These are phyloP conservation scores for Orbilia javanica DNA, from an alignment of 2,329 filamentous ascomycete species.

Conservation along the genomic window DNA sequence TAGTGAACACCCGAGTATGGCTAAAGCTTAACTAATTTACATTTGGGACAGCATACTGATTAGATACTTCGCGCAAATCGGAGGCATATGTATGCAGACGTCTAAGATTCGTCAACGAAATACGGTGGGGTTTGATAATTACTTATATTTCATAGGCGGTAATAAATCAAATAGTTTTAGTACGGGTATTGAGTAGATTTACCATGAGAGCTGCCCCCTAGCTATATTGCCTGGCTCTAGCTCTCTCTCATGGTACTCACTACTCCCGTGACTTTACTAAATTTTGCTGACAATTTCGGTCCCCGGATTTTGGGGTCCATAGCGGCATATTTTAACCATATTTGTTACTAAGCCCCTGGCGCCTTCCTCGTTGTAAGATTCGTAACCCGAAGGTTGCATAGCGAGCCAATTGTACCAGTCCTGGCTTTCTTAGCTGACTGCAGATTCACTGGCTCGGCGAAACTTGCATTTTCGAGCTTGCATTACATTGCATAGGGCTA, in stretches of 20 bases:
- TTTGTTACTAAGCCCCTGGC: constrained; percentile 20
- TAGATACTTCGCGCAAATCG: background rate
- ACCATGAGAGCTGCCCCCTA: background rate
- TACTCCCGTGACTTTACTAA: background rate
- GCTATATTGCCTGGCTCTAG: too few relatives aligned
- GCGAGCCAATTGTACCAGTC: background rate
- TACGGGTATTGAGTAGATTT: too few relatives aligned
- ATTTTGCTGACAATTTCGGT: constrained; percentile 5
- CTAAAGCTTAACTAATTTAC: constrained; percentile 7
- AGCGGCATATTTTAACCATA: background rate
- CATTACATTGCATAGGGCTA: constrained; percentile 30
- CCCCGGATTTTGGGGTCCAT: background rate
- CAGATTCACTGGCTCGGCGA: constrained; percentile 16
- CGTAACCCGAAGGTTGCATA: constrained; percentile 10
- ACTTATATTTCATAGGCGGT: background rate
- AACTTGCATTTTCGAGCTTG: constrained; percentile 19
- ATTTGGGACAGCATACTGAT: background rate
- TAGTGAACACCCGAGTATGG: background rate
- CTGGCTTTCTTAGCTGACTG: constrained; percentile 8
- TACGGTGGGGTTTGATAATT: background rate
- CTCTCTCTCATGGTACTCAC: background rate
- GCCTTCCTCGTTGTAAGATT: background rate
- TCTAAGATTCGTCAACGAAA: background rate
- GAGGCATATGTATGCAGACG: background rate
- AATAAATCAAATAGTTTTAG: too few relatives aligned